Conservation (phyloP, 768 basidiomycete genomes). For the Termitomyces titanicus region DNA sequence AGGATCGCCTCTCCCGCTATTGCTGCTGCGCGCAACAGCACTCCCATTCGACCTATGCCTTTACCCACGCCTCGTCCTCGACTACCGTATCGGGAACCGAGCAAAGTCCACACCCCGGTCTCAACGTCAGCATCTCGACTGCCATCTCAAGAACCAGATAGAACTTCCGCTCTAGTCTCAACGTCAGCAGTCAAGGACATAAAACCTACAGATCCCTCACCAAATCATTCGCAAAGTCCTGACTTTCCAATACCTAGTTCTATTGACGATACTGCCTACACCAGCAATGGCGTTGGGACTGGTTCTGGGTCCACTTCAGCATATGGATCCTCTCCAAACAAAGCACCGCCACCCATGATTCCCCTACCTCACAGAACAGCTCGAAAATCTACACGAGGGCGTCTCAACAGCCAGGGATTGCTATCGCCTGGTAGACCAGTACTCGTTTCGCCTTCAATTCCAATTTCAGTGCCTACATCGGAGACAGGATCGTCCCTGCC, state of each 20-base stretch:
- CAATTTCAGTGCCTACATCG: background rate
- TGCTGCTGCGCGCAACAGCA: background rate
- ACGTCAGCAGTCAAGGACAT: background rate
- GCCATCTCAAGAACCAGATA: background rate
- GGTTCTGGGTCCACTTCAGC: background rate
- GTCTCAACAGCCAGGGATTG: background rate
- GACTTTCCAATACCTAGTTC: background rate
- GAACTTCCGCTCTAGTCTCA: background rate
- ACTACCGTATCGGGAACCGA: background rate
- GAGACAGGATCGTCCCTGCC: background rate
- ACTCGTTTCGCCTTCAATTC: background rate
- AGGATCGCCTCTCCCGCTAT: background rate
- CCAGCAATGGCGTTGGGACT: background rate
- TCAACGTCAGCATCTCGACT: background rate
- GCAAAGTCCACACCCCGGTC: conserved; percentile 3
- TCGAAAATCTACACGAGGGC: conserved; percentile 6
- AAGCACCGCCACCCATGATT: background rate
- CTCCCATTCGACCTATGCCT: conserved; percentile 5
- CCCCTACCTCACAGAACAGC: conserved; percentile 6
- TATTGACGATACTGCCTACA: background rate
- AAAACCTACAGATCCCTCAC: background rate
- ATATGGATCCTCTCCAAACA: background rate
- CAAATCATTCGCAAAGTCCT: background rate
- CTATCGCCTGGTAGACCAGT: background rate
- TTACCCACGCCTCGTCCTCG: conserved; percentile 9